Evolutionary conservation across 805 yeast species (phyloP), one percentile per base, ranked within the genome.

Genomic region (Lipomyces anomalus): DNA sequence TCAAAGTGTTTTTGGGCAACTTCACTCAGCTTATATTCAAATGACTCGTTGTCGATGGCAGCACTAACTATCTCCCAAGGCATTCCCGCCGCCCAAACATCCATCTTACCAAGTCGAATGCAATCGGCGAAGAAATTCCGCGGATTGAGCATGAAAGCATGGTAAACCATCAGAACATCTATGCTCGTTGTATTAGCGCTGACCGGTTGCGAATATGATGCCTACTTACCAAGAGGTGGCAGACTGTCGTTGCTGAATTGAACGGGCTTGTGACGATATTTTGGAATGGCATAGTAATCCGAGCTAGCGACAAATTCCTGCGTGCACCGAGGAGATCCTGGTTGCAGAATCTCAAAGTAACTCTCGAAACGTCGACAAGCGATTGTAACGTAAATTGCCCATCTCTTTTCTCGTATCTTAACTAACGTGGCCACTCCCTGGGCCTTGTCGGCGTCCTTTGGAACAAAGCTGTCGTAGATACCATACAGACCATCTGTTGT

Each of bases 101-200:
- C 43, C n/a, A 35, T 44, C 9, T 44, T 20, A 6, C 28, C 22
- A 1, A 42, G n/a, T 9, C 50, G 37, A 22, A 37, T 24, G 22
- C 53, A 47, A 35, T 56, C 60, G 18, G 52, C 55, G 40, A 55
- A 41, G 32, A 44, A 55, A 13, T 44, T 44, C n/a, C 43, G 35
- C 13, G 60, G 60, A 43, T 55, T 55, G 40, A 55, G 45, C 49
- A 55, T 40, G 29, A 47, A 56, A 3, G 58, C 42, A 38, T 56
- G 60, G 58, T 58, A 56, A 7, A 56, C 49, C 60, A 56, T 56
- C 17, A 56, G 45, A 26, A 56, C 55, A 38, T 56, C 60, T 9
- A 53, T 6, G 1, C 58, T 58, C 22, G 58, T 56, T 35, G 55
- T 26, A 26, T 13, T 26, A 13, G 30, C 30, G n/a, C n/a, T n/a